Conservation (phyloP, 306 rosid species). For the Cucumis sativus region Cucumber_9930_V3 NC_026655.2:3806001-3806500, state of each 20-base stretch:
- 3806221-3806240: slow-evolving; percentile 90
- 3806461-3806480: not conserved
- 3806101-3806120: not conserved
- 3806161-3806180: slow-evolving; percentile 13
- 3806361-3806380: not conserved
- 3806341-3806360: slow-evolving; percentile 1
- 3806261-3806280: slow-evolving; percentile 96
- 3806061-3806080: not conserved
- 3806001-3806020: slow-evolving; percentile 8
- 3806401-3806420: no score
- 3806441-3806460: not conserved
- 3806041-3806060: not conserved
- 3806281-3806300: slow-evolving; percentile 98
- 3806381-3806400: no score
- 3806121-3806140: not conserved
- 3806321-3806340: slow-evolving; percentile 86
- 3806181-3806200: slow-evolving; percentile 92
- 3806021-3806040: not conserved
- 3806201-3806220: slow-evolving; percentile 97
- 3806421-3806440: not conserved
- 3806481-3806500: not conserved
- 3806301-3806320: slow-evolving; percentile 93
- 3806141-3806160: not conserved
- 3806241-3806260: slow-evolving; percentile 95
- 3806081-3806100: not conserved